These are phyloP conservation scores for Colletotrichum noveboracense DNA, from an alignment of 2,329 filamentous ascomycete genomes.

Conservation along the genomic window DNA sequence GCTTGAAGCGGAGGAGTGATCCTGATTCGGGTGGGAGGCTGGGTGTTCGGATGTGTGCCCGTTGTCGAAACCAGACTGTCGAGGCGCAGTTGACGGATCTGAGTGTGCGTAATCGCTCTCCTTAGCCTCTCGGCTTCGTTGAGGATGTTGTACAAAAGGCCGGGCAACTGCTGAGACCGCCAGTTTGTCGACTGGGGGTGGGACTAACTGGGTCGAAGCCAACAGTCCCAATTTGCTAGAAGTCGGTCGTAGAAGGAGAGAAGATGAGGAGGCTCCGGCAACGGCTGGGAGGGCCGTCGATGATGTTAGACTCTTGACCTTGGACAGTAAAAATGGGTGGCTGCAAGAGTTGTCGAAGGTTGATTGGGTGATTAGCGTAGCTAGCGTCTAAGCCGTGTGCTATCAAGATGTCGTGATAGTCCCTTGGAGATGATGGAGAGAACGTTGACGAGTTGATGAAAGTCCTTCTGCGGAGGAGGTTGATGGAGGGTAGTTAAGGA, in stretches of 20 bases:
- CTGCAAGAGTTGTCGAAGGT: neutral
- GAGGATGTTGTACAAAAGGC: slow-evolving; percentile 21
- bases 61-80: neutral
- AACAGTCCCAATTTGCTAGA: slow-evolving; percentile 20
- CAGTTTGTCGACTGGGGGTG: slow-evolving; percentile 21
- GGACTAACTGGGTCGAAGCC: slow-evolving; percentile 24
- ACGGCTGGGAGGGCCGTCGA: neutral
- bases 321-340: neutral
- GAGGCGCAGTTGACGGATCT: neutral
- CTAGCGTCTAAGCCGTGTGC: neutral
- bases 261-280: neutral
- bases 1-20: neutral
- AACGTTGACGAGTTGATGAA: neutral
- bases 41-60: neutral
- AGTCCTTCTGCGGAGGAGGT: neutral
- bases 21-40: neutral
- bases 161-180: slow-evolving; percentile 21
- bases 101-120: slow-evolving; percentile 27
- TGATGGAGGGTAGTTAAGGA: neutral
- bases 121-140: slow-evolving; percentile 21
- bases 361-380: neutral
- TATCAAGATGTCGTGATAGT: neutral
- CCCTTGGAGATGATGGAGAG: neutral
- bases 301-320: neutral
- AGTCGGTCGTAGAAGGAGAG: neutral